Percentiles rank a stretch among this genome's conserved stretches.
Evolutionary conservation across 2,329 filamentous ascomycete species (phyloP).

Genomic region (Didymella sp.): DNA sequence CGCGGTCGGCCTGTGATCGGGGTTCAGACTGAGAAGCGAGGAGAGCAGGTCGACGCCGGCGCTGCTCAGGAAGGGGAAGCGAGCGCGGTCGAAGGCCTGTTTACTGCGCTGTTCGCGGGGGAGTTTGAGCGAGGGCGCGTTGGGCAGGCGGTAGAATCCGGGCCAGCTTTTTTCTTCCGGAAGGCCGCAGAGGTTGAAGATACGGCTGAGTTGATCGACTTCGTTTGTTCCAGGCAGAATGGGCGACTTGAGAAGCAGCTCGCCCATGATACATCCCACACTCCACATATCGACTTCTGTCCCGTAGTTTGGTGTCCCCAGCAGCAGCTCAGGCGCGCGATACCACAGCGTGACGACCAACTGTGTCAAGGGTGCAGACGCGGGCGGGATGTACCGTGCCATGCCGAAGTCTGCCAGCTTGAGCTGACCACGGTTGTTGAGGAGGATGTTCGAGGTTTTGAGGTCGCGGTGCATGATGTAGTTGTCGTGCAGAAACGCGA

Average conservation of each 20-base stretch:
- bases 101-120: conserved; percentile 47
- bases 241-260: conserved; percentile 83
- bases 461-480: conserved; percentile 73
- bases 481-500: conserved; percentile 83
- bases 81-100: conserved; percentile 69
- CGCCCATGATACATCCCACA: conserved; percentile 92
- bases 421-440: conserved; percentile 93
- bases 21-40: conserved; percentile 76
- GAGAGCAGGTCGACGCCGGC: conserved; percentile 75
- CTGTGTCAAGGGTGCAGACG: conserved; percentile 80
- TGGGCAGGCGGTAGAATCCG: conserved; percentile 82
- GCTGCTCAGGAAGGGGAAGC: conserved; percentile 81
- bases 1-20: conserved; percentile 72
- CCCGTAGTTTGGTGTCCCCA: conserved; percentile 79
- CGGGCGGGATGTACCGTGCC: conserved; percentile 79
- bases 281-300: conserved; percentile 92
- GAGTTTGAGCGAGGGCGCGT: conserved; percentile 79
- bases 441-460: conserved; percentile 66
- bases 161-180: conserved; percentile 87
- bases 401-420: conserved; percentile 99
- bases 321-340: conserved; percentile 85
- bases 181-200: conserved; percentile 88
- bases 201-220: conserved; percentile 79
- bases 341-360: conserved; percentile 98
- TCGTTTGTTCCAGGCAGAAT: conserved; percentile 90